Base-by-base conservation (phyloP, 257 asterid genomes). In the Solanum lycopersicoides region DNA sequence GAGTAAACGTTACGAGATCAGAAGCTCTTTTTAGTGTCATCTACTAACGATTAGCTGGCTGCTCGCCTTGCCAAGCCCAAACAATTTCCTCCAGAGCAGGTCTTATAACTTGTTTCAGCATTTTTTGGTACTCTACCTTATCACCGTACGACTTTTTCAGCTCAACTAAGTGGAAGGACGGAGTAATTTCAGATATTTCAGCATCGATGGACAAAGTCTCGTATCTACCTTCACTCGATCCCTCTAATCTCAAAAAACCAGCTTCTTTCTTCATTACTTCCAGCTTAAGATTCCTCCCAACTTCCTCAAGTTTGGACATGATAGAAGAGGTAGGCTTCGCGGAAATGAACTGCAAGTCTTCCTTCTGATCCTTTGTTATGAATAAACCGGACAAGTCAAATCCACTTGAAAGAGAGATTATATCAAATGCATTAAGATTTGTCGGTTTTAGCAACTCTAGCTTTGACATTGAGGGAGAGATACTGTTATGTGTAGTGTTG, bases 371-470 rank as follows among this genome's bases (percentile, higher is more conserved):
- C 28, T 87, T 88, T 82, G 89, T 90, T 90, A 94, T 95, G 68
- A 96, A 96, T 35, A 96, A 88, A 71, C 98, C 94, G 39, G 98
- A 96, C 88, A 96, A 86, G 89, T 96, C 98, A 11, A 96, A 92
- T 18, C 98, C 98, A 30, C 91, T 89, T 32, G 98, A 96, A 76
- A 95, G 98, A 39, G 98, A 95, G 45, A 96, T 95, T 76, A 96
- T 95, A 47, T 95, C 98, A 60, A 96, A 96, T 12, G 98, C 98
- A 86, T 96, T 96, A 37, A 95, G 91, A 72, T 74, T 91, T 69
- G 83, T 25, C 14, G 91, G 94, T 32, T 89, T 94, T 12, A 85
- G 83, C 45, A 82, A 16, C 88, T 92, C 92, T 66, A 83, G 87
- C 68, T 90, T 89, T 16, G 89, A 47, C 18, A 18, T 16, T 6